These are phyloP conservation scores for Castanospermum australe DNA, from an alignment of 306 rosid genomes.

Conservation along the genomic window DNA sequence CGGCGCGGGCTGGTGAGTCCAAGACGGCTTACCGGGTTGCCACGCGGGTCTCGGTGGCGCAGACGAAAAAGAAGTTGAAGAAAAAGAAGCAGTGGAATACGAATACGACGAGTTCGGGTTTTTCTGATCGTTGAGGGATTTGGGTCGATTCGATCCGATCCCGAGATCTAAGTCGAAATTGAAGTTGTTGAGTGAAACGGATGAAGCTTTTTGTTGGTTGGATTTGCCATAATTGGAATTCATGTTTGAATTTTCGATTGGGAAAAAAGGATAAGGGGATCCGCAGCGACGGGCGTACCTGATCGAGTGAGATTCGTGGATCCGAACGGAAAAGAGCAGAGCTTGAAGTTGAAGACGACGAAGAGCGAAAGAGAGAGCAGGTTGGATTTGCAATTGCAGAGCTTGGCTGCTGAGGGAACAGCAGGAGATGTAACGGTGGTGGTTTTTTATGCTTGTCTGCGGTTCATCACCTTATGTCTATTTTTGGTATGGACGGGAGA, in stretches of 20 bases:
- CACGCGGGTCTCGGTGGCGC: slow-evolving; percentile 58
- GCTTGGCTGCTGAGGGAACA: too few species aligned
- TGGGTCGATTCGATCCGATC: slow-evolving; percentile 70
- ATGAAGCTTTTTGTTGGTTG: slow-evolving; percentile 29
- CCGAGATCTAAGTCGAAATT: slow-evolving; percentile 94
- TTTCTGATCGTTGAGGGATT: slow-evolving; percentile 87
- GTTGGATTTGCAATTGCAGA: too few species aligned
- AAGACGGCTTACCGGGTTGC: slow-evolving; percentile 71
- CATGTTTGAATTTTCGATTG: too few species aligned
- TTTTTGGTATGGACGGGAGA: too few species aligned
- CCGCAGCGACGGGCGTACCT: neutral
- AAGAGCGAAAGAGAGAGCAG: too few species aligned
- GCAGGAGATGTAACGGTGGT: too few species aligned
- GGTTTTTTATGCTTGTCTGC: too few species aligned
- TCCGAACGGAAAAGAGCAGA: neutral
- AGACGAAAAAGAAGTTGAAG: slow-evolving; percentile 33
- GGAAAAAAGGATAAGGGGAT: neutral
- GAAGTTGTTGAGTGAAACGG: slow-evolving; percentile 54
- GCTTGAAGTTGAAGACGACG: too few species aligned
- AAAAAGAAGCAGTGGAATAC: slow-evolving; percentile 28
- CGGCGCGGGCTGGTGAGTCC: slow-evolving; percentile 94
- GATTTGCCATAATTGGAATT: slow-evolving; percentile 41
- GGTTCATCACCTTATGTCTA: too few species aligned
- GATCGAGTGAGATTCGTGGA: neutral
- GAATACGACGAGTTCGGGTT: slow-evolving; percentile 48